A percentile compares a stretch with the other conserved stretches of the same genome.
phyloP scores from a whole-genome alignment of 768 basidiomycete genomes.

The Coprinopsis strossmayeri region DNA sequence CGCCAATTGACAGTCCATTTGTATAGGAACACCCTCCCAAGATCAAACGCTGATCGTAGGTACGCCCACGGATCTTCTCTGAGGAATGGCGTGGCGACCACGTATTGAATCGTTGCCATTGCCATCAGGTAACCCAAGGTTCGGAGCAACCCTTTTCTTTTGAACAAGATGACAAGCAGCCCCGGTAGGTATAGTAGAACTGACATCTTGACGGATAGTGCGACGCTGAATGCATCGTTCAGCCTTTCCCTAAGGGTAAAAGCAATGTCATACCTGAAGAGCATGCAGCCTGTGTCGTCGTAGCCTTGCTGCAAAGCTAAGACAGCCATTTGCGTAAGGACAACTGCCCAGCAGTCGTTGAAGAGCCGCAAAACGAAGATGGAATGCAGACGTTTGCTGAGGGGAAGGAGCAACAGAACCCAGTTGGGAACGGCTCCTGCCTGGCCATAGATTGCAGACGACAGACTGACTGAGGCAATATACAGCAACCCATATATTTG shows the following conservation, averaged over 20 bases:
- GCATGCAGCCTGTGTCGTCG: conserved; percentile 55
- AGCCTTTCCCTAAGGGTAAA: neutral
- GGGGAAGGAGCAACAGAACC: conserved; percentile 61
- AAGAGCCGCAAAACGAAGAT: conserved; percentile 89
- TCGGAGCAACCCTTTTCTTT: conserved; percentile 51
- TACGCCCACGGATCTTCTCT: conserved; percentile 56
- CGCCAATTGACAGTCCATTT: conserved; percentile 99
- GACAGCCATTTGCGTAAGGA: conserved; percentile 61
- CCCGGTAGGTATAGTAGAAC: conserved; percentile 87
- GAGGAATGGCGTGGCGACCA: conserved; percentile 70
- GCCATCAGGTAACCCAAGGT: conserved; percentile 47
- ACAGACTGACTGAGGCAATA: conserved; percentile 52
- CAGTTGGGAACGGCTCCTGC: conserved; percentile 65
- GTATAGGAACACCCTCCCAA: conserved; percentile 84
- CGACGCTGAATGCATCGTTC: conserved; percentile 39
- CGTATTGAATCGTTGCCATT: conserved; percentile 43
- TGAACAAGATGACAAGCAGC: conserved; percentile 75
- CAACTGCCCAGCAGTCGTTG: conserved; percentile 87
- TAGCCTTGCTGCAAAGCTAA: conserved; percentile 53
- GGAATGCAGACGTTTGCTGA: conserved; percentile 93
- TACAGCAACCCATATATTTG: conserved; percentile 77
- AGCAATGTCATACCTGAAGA: conserved; percentile 59
- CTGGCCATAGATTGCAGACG: conserved; percentile 62
- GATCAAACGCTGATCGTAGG: conserved; percentile 72
- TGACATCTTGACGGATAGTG: conserved; percentile 94